A percentile compares a stretch with the other conserved stretches of the same genome.
These are phyloP conservation scores for Pyricularia grisea DNA, from an alignment of 2,329 filamentous ascomycete genomes.

Conservation along the genomic window DNA sequence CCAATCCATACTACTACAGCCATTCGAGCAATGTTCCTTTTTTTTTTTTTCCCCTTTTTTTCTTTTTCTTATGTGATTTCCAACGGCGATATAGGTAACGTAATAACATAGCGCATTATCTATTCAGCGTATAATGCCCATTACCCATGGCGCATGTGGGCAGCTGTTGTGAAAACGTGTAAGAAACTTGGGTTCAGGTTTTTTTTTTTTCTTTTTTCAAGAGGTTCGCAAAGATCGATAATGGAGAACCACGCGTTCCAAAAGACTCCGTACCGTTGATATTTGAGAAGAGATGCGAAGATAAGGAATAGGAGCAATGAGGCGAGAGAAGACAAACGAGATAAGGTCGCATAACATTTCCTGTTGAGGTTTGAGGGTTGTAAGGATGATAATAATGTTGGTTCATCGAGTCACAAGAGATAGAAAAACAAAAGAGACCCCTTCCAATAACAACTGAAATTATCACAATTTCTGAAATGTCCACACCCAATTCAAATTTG, in stretches of 20 bases:
- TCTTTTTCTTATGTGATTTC: not conserved
- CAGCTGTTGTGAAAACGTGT: not conserved
- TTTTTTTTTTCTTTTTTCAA: not conserved
- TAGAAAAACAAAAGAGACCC: not conserved
- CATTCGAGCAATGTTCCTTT: too few species aligned
- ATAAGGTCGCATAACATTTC: not conserved
- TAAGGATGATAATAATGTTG: not conserved
- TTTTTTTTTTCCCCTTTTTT: not conserved
- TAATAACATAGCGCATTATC: not conserved
- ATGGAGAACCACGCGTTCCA: not conserved
- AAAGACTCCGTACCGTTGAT: not conserved
- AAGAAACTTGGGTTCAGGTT: not conserved
- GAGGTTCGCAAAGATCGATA: not conserved
- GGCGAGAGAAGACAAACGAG: not conserved
- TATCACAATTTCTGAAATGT: not conserved
- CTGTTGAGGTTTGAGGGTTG: not conserved
- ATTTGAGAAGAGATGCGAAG: not conserved
- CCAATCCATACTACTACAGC: too few species aligned
- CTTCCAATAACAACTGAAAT: not conserved
- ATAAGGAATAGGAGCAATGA: not conserved
- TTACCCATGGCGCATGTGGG: not conserved
- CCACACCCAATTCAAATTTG: not conserved
- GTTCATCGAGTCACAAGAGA: not conserved
- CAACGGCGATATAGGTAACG: not conserved
- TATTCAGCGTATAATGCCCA: not conserved